Conservation (phyloP, 2,329 filamentous ascomycete genomes). For the Thermoascus crustaceus region DNA sequence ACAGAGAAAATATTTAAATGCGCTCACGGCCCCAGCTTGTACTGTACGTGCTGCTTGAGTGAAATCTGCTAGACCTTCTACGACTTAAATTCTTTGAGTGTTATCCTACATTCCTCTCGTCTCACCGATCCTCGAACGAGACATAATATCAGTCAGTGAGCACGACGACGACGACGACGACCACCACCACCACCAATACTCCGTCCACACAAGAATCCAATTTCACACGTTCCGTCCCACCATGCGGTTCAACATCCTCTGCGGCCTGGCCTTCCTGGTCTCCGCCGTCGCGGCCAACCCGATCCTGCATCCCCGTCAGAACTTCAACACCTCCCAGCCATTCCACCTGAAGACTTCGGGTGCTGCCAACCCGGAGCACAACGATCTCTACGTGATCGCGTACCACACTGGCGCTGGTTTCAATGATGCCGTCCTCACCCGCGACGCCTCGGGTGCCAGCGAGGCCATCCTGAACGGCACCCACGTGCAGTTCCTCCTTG, state of each 20-base stretch:
- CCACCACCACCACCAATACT: no score
- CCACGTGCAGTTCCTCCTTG: constrained; percentile 20
- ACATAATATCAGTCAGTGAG: no score
- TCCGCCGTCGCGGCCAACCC: constrained; percentile 20
- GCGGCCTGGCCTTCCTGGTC: constrained; percentile 20
- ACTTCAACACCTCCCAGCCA: constrained; percentile 12
- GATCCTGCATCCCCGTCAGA: constrained; percentile 12
- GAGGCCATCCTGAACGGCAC: constrained; percentile 28
- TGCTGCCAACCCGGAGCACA: constrained; percentile 18
- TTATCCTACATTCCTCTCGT: neutral
- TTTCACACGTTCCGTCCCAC: no score
- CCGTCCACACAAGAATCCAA: no score
- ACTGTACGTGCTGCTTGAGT: neutral
- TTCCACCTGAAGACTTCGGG: constrained; percentile 29
- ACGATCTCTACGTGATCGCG: constrained; percentile 28
- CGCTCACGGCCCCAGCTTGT: neutral
- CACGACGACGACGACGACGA: no score
- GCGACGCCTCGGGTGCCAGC: constrained; percentile 15
- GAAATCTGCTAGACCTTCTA: neutral
- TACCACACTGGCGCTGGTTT: constrained; percentile 36
- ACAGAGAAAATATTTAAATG: constrained; percentile 2
- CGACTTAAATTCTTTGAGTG: no score
- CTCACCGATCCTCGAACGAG: neutral
- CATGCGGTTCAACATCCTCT: constrained; percentile 2
- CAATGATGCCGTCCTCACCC: constrained; percentile 29